Evolutionary conservation across 805 yeast species (phyloP).

Genomic region (Pichia nakasei): DNA sequence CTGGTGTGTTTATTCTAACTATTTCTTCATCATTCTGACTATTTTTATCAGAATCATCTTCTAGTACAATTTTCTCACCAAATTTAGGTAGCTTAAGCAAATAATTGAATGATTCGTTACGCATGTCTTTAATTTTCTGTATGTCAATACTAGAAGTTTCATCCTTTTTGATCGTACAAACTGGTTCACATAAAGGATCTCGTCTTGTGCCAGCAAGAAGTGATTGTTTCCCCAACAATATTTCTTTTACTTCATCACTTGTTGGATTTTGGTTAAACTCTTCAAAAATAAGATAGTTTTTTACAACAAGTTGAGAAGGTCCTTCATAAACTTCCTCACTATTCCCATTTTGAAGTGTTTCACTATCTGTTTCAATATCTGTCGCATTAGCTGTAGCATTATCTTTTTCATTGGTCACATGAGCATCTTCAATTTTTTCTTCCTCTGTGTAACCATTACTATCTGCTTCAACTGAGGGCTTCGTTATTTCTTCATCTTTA

Average conservation of each 20-base stretch:
- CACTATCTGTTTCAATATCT: too few relatives aligned
- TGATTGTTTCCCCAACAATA: constrained; percentile 59
- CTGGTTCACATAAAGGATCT: constrained; percentile 43
- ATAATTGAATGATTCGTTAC: constrained; percentile 31
- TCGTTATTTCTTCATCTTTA: neutral
- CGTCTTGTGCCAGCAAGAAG: constrained; percentile 42
- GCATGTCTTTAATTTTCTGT: constrained; percentile 16
- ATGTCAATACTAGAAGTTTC: constrained; percentile 20
- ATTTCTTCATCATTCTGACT: constrained; percentile 25
- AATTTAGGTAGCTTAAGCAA: constrained; percentile 47
- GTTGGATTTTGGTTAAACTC: constrained; percentile 32
- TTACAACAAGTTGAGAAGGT: constrained; percentile 53
- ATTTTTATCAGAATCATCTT: constrained; percentile 33
- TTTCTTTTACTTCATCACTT: constrained; percentile 25
- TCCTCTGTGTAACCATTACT: too few relatives aligned
- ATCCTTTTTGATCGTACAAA: constrained; percentile 22
- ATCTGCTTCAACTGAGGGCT: too few relatives aligned
- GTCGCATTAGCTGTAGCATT: neutral
- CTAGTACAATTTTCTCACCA: constrained; percentile 45
- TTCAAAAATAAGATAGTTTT: constrained; percentile 46
- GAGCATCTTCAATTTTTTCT: too few relatives aligned
- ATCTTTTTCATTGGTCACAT: neutral
- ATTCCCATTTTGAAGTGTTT: too few relatives aligned
- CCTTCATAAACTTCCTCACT: constrained; percentile 43
- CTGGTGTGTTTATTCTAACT: constrained; percentile 52